Evolutionary conservation across 2,329 filamentous ascomycete species (phyloP).

Genomic region (Sphaerulina populicola): DNA sequence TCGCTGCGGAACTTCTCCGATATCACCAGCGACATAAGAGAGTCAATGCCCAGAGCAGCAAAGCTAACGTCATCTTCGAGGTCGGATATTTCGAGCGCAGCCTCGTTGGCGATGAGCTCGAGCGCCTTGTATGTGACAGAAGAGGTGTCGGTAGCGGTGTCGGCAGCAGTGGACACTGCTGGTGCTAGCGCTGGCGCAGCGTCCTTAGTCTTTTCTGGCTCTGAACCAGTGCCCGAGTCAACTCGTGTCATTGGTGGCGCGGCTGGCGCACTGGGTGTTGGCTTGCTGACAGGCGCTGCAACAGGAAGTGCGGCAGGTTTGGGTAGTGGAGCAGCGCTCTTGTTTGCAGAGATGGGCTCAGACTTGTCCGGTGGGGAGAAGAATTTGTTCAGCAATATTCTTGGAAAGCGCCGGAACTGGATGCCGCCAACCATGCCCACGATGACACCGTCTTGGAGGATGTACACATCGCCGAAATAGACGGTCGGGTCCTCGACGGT

Average conservation of each 20-base stretch:
- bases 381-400: conserved; percentile 57
- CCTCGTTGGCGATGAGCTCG: neutral
- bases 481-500: conserved; percentile 25
- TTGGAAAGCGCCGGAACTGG: conserved; percentile 58
- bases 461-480: conserved; percentile 22
- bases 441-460: conserved; percentile 18
- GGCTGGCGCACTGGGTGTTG: neutral
- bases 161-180: neutral
- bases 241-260: neutral
- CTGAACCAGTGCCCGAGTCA: neutral
- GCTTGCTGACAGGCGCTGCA: neutral
- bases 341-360: conserved; percentile 50
- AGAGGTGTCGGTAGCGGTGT: neutral
- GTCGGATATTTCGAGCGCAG: conserved; percentile 53
- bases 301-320: neutral
- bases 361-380: conserved; percentile 56
- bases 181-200: neutral
- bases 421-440: conserved; percentile 20
- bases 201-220: neutral
- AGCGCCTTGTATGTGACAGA: neutral
- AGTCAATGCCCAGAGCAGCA: conserved; percentile 33
- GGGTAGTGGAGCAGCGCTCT: conserved; percentile 32
- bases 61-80: conserved; percentile 26
- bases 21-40: conserved; percentile 33
- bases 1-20: conserved; percentile 30